Evolutionary conservation across 2,329 filamentous ascomycete genomes (phyloP).

Genomic region (Fusarium sp.): DNA sequence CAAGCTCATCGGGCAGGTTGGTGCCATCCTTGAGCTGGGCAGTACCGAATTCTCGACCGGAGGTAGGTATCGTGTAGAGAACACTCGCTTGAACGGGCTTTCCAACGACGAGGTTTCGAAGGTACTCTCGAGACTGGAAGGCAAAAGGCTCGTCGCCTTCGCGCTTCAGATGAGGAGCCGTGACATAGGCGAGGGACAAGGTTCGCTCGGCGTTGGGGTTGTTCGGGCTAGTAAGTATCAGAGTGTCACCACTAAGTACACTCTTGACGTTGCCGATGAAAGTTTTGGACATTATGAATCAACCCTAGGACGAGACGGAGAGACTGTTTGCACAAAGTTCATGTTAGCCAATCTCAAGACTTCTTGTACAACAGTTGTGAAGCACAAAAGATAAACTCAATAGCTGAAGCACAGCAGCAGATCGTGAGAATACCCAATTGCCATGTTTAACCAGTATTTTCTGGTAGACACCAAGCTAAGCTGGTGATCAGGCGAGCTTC

Average conservation of each 20-base stretch:
- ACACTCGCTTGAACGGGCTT: conserved; percentile 88
- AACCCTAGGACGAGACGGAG: conserved; percentile 35
- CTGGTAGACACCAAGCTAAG: conserved; percentile 4
- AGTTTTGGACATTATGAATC: conserved; percentile 60
- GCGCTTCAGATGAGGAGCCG: conserved; percentile 84
- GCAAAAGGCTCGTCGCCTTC: conserved; percentile 93
- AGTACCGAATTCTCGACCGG: conserved; percentile 87
- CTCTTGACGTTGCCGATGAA: conserved; percentile 86
- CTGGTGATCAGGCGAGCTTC: conserved; percentile 16
- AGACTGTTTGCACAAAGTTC: conserved; percentile 27
- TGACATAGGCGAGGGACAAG: conserved; percentile 91
- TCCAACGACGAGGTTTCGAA: conserved; percentile 85
- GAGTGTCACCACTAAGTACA: conserved; percentile 91
- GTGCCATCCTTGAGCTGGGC: conserved; percentile 81
- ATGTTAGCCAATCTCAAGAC: conserved; percentile 29
- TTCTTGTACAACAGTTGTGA: not conserved
- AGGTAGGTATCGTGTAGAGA: conserved; percentile 87
- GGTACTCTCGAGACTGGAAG: conserved; percentile 93
- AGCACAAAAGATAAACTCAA: conserved; percentile 1
- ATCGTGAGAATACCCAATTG: not conserved
- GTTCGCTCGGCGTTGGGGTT: conserved; percentile 86
- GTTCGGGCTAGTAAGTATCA: conserved; percentile 83
- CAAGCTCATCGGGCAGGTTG: conserved; percentile 80
- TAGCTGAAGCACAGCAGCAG: not conserved
- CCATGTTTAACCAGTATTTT: not conserved